These are phyloP conservation scores for Herpotrichia juniperi DNA, from an alignment of 2,329 filamentous ascomycete species.

Conservation along the genomic window DNA sequence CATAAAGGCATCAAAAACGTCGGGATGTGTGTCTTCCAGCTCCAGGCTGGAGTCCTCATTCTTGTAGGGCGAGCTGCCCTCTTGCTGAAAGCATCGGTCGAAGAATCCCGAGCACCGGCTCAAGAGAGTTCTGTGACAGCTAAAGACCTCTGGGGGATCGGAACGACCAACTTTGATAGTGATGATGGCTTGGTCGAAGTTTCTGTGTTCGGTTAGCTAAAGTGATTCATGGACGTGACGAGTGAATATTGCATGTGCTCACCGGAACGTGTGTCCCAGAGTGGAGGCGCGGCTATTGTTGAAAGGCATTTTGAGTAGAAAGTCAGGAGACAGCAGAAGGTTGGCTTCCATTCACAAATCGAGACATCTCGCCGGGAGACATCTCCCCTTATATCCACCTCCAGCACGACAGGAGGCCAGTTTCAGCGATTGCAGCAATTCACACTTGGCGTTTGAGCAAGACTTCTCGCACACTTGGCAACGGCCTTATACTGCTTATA, in stretches of 20 bases:
- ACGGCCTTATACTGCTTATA: constrained; percentile 6
- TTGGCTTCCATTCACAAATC: constrained; percentile 35
- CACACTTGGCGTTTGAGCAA: constrained; percentile 29
- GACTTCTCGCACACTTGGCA: constrained; percentile 16
- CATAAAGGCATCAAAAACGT: constrained; percentile 47
- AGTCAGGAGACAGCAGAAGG: constrained; percentile 40
- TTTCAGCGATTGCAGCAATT: constrained; percentile 27
- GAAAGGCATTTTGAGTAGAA: constrained; percentile 45
- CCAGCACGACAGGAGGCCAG: constrained; percentile 10
- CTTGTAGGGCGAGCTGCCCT: constrained; percentile 39
- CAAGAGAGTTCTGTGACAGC: constrained; percentile 40
- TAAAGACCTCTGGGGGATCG: constrained; percentile 40
- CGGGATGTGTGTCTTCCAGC: constrained; percentile 40
- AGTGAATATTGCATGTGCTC: constrained; percentile 1
- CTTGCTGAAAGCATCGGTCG: constrained; percentile 35
- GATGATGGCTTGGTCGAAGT: constrained; percentile 45
- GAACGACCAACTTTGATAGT: constrained; percentile 41
- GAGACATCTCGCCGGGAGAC: background rate
- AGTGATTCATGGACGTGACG: background rate
- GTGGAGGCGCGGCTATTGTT: constrained; percentile 40
- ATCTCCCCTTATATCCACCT: background rate
- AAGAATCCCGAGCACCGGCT: constrained; percentile 42
- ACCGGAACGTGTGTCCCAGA: constrained; percentile 44
- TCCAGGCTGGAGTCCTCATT: constrained; percentile 32
- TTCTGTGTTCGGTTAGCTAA: constrained; percentile 29